Percentiles rank a stretch among this genome's conserved stretches.
These are phyloP conservation scores for Leishmania lainsoni DNA, from an alignment of 208 protist genomes.

Conservation along the genomic window DNA sequence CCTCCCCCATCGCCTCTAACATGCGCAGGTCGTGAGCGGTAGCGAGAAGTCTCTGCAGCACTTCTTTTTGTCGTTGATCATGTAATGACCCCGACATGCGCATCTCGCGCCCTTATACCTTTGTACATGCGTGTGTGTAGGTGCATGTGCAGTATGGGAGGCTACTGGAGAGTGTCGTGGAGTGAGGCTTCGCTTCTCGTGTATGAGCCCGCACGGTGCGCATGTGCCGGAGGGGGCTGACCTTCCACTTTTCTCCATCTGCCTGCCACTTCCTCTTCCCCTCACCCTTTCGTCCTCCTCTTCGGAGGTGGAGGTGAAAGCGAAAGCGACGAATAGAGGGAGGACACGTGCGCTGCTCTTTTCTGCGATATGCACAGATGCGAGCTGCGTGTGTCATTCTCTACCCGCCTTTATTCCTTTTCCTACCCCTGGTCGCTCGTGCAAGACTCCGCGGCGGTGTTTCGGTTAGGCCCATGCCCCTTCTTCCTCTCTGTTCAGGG, in stretches of 20 bases:
- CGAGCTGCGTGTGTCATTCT: not conserved
- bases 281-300: not conserved
- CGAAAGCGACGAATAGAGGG: not conserved
- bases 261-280: not conserved
- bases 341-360: not conserved
- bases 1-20: slow-evolving; percentile 34
- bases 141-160: not conserved
- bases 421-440: not conserved
- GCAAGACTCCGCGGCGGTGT: not conserved
- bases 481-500: not conserved
- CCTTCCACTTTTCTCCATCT: not conserved
- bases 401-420: not conserved
- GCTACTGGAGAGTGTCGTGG: not conserved
- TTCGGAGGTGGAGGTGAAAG: not conserved
- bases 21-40: slow-evolving; percentile 16
- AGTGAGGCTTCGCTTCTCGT: not conserved
- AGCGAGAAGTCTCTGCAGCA: not conserved
- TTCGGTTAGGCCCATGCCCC: not conserved
- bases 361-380: not conserved
- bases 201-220: not conserved
- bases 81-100: not conserved
- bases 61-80: not conserved
- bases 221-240: not conserved
- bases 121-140: not conserved
- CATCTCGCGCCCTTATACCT: not conserved